Evolutionary conservation across 192 early-diverging fungal species (phyloP).

Genomic region (Diversispora epigaea): DNA sequence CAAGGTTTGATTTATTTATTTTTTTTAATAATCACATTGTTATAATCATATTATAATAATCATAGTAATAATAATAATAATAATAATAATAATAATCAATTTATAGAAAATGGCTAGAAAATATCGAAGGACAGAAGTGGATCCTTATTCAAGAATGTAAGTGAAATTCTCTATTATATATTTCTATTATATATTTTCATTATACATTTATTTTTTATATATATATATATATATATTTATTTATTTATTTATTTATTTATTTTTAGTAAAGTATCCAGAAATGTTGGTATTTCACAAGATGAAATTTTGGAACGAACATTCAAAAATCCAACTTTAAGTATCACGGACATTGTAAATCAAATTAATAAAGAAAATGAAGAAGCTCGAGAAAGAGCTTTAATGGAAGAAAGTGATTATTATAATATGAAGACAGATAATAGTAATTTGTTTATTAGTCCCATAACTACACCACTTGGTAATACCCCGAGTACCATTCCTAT

Average conservation of each 20-base stretch:
- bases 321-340: background rate
- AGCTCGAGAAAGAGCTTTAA: constrained; percentile 2
- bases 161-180: background rate
- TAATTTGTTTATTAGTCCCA: too few relatives aligned
- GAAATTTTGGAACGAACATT: constrained; percentile 10
- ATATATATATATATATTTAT: background rate
- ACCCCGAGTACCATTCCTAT: too few relatives aligned
- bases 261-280: background rate
- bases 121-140: background rate
- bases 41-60: background rate
- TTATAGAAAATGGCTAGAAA: background rate
- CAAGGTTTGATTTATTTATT: background rate
- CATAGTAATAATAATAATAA: too few relatives aligned
- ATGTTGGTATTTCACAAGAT: constrained; percentile 17
- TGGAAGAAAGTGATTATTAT: background rate
- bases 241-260: background rate
- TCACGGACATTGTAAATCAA: constrained; percentile 10
- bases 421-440: too few relatives aligned
- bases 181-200: background rate
- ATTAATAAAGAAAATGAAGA: constrained; percentile 13
- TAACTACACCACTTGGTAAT: too few relatives aligned
- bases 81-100: too few relatives aligned
- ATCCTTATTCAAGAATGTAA: background rate
- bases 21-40: background rate
- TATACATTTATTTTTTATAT: background rate